phyloP scores from a whole-genome alignment of 495 filamentous ascomycete genomes.

The Cladorrhinum samala region DNA sequence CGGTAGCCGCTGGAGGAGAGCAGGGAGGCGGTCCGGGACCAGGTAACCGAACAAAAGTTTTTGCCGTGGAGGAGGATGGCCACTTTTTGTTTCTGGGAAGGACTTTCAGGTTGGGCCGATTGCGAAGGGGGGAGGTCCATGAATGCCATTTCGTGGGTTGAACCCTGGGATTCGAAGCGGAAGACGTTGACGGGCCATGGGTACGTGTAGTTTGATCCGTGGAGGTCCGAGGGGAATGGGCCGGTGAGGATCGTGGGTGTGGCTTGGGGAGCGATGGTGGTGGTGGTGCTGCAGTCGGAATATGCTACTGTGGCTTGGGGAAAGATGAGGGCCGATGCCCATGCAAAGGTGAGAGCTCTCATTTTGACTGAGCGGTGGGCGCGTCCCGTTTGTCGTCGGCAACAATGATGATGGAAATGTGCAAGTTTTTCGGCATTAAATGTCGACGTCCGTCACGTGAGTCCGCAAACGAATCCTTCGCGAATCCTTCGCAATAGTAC shows the following conservation, averaged over 20 bases:
- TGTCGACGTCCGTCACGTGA: too few species aligned
- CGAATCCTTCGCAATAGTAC: not conserved
- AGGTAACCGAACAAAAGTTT: conserved; percentile 43
- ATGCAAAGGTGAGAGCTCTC: not conserved
- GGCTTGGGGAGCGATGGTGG: not conserved
- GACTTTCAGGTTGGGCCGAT: conserved; percentile 7
- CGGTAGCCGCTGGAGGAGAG: conserved; percentile 34
- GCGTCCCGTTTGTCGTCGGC: too few species aligned
- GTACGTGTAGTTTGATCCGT: conserved; percentile 41
- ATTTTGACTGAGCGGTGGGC: not conserved
- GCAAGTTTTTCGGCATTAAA: too few species aligned
- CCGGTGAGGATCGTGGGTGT: conserved; percentile 17
- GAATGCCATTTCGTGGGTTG: conserved; percentile 39
- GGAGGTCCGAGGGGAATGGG: conserved; percentile 27
- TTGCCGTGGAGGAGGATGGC: conserved; percentile 41
- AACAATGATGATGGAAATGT: not conserved
- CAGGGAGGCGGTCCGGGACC: conserved; percentile 29
- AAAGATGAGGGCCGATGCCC: not conserved
- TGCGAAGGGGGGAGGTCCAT: conserved; percentile 34
- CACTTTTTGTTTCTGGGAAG: conserved; percentile 21
- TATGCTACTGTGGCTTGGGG: not conserved
- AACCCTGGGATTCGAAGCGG: conserved; percentile 31
- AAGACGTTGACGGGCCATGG: conserved; percentile 36
- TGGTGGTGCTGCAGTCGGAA: not conserved
- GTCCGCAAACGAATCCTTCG: too few species aligned